These are phyloP conservation scores for Monoraphidium neglectum DNA, from an alignment of 139 green algal genomes.

Conservation along the genomic window DNA sequence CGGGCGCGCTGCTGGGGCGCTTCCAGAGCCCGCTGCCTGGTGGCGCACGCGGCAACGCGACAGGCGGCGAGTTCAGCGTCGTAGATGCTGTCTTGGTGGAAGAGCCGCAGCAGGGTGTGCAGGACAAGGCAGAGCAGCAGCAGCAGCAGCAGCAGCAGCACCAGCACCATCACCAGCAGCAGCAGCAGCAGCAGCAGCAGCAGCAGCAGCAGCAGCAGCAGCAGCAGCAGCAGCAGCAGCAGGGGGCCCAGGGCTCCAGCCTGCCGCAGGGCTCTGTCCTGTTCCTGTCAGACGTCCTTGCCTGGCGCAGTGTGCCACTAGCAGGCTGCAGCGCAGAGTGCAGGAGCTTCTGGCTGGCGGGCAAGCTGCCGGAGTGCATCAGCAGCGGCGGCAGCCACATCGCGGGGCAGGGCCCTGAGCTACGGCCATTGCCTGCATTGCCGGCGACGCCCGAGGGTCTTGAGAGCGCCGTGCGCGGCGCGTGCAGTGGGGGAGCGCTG, in stretches of 20 bases:
- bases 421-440: constrained; percentile 33
- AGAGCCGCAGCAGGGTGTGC: not conserved
- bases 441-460: constrained; percentile 50
- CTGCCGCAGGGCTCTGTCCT: constrained; percentile 32
- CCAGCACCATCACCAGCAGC: constrained; percentile 2
- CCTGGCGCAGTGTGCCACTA: constrained; percentile 84
- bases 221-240: not conserved
- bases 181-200: not conserved
- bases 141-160: not conserved
- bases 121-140: not conserved
- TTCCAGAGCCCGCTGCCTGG: constrained; percentile 34
- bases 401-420: not conserved
- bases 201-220: constrained; percentile 6
- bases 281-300: constrained; percentile 83
- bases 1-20: constrained; percentile 31
- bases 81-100: constrained; percentile 81
- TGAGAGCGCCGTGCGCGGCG: constrained; percentile 18
- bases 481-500: not conserved
- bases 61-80: constrained; percentile 57
- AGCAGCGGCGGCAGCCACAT: not conserved
- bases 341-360: constrained; percentile 50
- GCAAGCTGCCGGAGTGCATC: constrained; percentile 24
- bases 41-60: constrained; percentile 7
- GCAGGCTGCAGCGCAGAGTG: constrained; percentile 88
- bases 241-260: not conserved